Conservation (phyloP, 140 eudicot species). For the Stevia rebaudiana region DNA sequence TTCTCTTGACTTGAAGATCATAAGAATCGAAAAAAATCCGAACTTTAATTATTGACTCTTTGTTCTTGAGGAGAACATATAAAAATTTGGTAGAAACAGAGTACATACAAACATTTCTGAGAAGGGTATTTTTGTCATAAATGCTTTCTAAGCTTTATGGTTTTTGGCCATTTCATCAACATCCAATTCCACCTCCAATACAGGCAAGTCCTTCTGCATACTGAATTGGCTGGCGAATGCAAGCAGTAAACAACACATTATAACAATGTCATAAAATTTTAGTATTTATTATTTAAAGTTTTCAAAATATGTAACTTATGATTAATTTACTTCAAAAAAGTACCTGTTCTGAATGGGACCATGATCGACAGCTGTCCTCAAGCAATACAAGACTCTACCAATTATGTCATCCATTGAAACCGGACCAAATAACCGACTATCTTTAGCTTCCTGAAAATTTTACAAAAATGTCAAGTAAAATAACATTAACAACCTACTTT, state of each 20-base stretch:
- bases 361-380: slow-evolving; percentile 83
- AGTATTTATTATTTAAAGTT: background rate
- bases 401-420: slow-evolving; percentile 69
- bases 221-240: slow-evolving; percentile 46
- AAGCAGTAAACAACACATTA: slow-evolving; percentile 9
- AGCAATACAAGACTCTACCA: slow-evolving; percentile 83
- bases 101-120: slow-evolving; percentile 29
- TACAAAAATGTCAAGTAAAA: background rate
- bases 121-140: slow-evolving; percentile 8
- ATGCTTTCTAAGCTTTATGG: slow-evolving; percentile 51
- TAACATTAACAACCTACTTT: no score
- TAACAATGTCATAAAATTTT: background rate
- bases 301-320: background rate
- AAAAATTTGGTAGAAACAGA: slow-evolving; percentile 24
- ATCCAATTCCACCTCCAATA: slow-evolving; percentile 84
- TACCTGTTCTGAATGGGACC: slow-evolving; percentile 93
- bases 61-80: slow-evolving; percentile 23
- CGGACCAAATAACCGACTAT: slow-evolving; percentile 92
- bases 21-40: slow-evolving; percentile 20
- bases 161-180: slow-evolving; percentile 87
- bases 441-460: slow-evolving; percentile 71
- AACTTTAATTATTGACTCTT: slow-evolving; percentile 32
- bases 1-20: slow-evolving; percentile 27
- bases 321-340: background rate
- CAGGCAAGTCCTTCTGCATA: slow-evolving; percentile 62